Evolutionary conservation across 805 yeast species (phyloP).

Genomic region (Kregervanrija pseudodelftensis): DNA sequence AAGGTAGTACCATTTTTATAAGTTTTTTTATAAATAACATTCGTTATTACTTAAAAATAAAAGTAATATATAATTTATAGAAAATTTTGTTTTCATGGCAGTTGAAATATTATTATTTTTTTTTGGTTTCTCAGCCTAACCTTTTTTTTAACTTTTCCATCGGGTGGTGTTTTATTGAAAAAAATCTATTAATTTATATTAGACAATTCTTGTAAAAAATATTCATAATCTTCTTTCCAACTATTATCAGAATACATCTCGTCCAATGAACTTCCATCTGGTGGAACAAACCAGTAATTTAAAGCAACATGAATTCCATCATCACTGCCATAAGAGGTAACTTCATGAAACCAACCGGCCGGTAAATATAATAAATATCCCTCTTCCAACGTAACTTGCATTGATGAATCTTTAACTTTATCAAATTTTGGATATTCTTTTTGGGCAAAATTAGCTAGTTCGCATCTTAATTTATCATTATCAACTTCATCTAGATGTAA

Average conservation of each 20-base stretch:
- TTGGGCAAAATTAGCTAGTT: conserved; percentile 4
- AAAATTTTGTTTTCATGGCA: not conserved
- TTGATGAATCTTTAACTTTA: conserved; percentile 29
- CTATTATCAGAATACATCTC: conserved; percentile 41
- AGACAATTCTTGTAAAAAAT: not conserved
- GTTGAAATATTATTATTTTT: not conserved
- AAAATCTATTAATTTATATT: too few species aligned
- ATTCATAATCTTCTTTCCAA: conserved; percentile 46
- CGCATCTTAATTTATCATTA: conserved; percentile 19
- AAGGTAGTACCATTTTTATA: not conserved
- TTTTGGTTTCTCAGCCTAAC: not conserved
- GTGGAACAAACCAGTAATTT: conserved; percentile 74
- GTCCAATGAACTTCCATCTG: conserved; percentile 29
- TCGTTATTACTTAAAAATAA: too few species aligned
- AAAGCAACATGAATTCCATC: conserved; percentile 49
- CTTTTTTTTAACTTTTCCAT: too few species aligned
- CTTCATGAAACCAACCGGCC: conserved; percentile 81
- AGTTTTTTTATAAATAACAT: too few species aligned
- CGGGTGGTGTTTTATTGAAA: too few species aligned
- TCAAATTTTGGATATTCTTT: conserved; percentile 4
- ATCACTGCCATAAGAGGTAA: conserved; percentile 55
- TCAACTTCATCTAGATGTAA: conserved; percentile 51
- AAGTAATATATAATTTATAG: too few species aligned
- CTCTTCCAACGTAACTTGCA: conserved; percentile 43
- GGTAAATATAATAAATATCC: conserved; percentile 69